A percentile compares a stretch with the other conserved stretches of the same genome.
phyloP scores from a whole-genome alignment of 1,284 basidiomycete species.

The Anthracocystis setariae region DNA sequence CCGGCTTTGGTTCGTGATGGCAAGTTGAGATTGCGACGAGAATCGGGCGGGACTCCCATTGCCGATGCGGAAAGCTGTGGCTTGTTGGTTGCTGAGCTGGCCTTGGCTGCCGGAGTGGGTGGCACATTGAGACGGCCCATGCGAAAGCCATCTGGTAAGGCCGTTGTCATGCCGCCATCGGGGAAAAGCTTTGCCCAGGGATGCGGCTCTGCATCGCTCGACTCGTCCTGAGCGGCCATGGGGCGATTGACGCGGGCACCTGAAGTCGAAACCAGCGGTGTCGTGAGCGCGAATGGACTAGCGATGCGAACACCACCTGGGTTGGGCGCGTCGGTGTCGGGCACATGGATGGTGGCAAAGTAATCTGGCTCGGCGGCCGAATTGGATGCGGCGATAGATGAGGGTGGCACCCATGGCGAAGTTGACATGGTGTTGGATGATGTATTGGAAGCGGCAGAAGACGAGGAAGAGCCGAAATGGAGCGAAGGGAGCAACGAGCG shows the following conservation, averaged over 20 bases:
- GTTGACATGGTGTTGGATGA: conserved; percentile 6
- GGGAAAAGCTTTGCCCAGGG: conserved; percentile 48
- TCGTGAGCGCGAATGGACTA: conserved; percentile 42
- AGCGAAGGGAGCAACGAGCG: conserved; percentile 32
- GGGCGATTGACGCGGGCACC: conserved; percentile 15
- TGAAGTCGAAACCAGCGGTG: conserved; percentile 28
- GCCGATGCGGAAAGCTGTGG: conserved; percentile 4
- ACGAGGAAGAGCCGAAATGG: conserved; percentile 26
- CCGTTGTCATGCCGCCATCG: conserved; percentile 46
- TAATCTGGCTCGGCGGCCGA: conserved; percentile 34
- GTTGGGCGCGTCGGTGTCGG: conserved; percentile 18
- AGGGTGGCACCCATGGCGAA: conserved; percentile 8
- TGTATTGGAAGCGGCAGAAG: conserved; percentile 2
- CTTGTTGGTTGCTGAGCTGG: conserved; percentile 11
- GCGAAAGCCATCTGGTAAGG: conserved; percentile 35
- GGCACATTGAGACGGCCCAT: conserved; percentile 29
- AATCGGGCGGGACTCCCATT: conserved; percentile 8
- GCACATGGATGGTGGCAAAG: conserved; percentile 39
- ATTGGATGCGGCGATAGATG: conserved; percentile 10
- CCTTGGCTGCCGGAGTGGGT: conserved; percentile 35
- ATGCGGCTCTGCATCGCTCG: conserved; percentile 28
- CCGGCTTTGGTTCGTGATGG: conserved; percentile 20
- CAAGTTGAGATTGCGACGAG: conserved; percentile 21
- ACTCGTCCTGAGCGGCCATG: conserved; percentile 1
- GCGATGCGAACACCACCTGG: conserved; percentile 30